These are phyloP conservation scores for Xylariaceae sp. DNA, from an alignment of 2,329 filamentous ascomycete genomes.

Conservation along the genomic window DNA sequence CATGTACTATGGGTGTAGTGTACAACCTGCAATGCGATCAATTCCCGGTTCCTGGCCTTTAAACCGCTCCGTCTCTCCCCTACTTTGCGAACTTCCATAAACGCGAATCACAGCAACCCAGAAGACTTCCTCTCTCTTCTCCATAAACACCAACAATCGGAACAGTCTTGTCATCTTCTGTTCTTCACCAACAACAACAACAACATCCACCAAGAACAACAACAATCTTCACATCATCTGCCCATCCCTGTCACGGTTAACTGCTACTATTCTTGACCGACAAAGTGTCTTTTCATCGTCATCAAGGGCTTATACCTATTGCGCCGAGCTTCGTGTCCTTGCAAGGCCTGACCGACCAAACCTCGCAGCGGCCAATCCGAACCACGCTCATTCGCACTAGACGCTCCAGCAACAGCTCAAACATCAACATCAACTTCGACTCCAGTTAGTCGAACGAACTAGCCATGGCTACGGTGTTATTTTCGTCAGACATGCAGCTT, in stretches of 20 bases:
- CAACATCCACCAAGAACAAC: neutral
- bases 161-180: conserved; percentile 1
- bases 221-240: conserved; percentile 1
- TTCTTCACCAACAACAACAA: neutral
- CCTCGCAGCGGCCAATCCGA: neutral
- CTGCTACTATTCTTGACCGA: neutral
- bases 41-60: conserved; percentile 19
- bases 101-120: conserved; percentile 7
- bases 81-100: conserved; percentile 4
- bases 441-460: neutral
- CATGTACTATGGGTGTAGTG: neutral
- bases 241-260: conserved; percentile 9
- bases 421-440: neutral
- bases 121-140: conserved; percentile 5
- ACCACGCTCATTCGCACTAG: conserved; percentile 6
- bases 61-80: conserved; percentile 18
- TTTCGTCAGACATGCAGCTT: conserved; percentile 30
- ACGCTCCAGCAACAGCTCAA: neutral
- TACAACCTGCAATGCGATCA: conserved; percentile 10
- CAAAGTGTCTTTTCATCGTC: neutral
- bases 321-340: neutral
- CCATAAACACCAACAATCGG: neutral
- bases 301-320: conserved; percentile 5
- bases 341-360: neutral
- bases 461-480: conserved; percentile 35